Evolutionary conservation across 2,329 filamentous ascomycete genomes (phyloP), one percentile per base, ranked within the genome.

Genomic region (Aphanocladium album): DNA sequence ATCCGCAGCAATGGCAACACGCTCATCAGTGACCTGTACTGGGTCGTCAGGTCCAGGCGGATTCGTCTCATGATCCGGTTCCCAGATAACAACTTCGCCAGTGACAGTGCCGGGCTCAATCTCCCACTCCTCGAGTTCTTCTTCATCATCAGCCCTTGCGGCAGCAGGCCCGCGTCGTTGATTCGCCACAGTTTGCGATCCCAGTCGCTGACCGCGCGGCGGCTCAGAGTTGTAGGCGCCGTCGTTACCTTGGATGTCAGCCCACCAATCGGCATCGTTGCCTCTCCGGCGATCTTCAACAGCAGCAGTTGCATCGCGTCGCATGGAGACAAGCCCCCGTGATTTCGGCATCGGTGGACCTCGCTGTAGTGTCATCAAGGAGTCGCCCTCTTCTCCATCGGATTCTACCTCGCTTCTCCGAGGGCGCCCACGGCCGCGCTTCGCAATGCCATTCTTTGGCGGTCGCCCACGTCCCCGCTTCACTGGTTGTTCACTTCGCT

Each of bases 91-190:
- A 52, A 89, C 83, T 56, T 85, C 83, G 60, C 87, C 89, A 33
- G 78, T 74, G 35, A 93, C 78, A 23, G 81, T 79, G 46, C 89
- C 89, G 1, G 82, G 77, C n/a, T 85, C 79, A 19, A 80, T 69
- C 73, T 93, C 90, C 89, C 90, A 93, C 2, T 87, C 82, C 64
- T 91, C 88, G 14, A 80, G 77, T 45, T 82, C 76, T 21, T 82
- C 77, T 52, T 83, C 82, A 33, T 83, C 81, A 30, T 81, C 79
- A 5, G 74, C 72, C 2, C 74, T 74, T 45, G 74, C 70, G 62
- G 77, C 64, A 46, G 64, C 63, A 43, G 75, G 57, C 33, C 7
- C 46, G 49, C 39, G 62, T 52, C 16, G 76, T 73, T 35, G 79
- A 73, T n/a, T 61, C 4, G 49, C 50, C 23, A 16, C n/a, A 17